These are phyloP conservation scores for Paramecium tetraurelia DNA, from an alignment of 73 alveolate genomes.

Conservation along the genomic window DNA sequence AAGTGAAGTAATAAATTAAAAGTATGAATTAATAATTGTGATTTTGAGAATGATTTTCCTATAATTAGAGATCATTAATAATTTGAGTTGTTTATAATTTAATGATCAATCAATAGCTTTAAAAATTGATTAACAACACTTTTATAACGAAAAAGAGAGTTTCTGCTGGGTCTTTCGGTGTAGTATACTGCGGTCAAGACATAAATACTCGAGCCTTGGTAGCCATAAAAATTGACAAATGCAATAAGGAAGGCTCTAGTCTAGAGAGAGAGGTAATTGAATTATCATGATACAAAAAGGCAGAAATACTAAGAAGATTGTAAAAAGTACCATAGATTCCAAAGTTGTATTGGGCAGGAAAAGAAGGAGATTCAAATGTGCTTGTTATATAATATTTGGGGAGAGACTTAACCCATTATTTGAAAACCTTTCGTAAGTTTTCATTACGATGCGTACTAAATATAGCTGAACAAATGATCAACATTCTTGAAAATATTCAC, in stretches of 20 bases:
- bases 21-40: not conserved
- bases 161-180: slow-evolving; percentile 93
- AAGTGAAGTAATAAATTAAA: not conserved
- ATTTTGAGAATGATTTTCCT: not conserved
- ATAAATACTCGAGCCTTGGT: not conserved
- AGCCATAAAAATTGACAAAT: slow-evolving; percentile 15
- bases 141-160: slow-evolving; percentile 63
- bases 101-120: slow-evolving; percentile 21
- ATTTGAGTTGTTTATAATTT: not conserved
- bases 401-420: slow-evolving; percentile 84
- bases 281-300: not conserved
- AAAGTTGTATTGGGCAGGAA: slow-evolving; percentile 52
- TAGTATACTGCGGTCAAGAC: slow-evolving; percentile 77
- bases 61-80: not conserved
- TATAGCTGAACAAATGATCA: slow-evolving; percentile 87
- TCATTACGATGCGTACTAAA: slow-evolving; percentile 81
- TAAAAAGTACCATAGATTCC: slow-evolving; percentile 46
- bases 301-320: slow-evolving; percentile 40
- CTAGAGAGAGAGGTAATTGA: slow-evolving; percentile 8
- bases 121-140: slow-evolving; percentile 39
- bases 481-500: slow-evolving; percentile 81
- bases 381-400: slow-evolving; percentile 89
- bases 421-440: slow-evolving; percentile 78
- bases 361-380: slow-evolving; percentile 81
- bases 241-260: not conserved